Base-by-base conservation (phyloP, 2,329 filamentous ascomycete species). In the Thielaviopsis musarum region DNA sequence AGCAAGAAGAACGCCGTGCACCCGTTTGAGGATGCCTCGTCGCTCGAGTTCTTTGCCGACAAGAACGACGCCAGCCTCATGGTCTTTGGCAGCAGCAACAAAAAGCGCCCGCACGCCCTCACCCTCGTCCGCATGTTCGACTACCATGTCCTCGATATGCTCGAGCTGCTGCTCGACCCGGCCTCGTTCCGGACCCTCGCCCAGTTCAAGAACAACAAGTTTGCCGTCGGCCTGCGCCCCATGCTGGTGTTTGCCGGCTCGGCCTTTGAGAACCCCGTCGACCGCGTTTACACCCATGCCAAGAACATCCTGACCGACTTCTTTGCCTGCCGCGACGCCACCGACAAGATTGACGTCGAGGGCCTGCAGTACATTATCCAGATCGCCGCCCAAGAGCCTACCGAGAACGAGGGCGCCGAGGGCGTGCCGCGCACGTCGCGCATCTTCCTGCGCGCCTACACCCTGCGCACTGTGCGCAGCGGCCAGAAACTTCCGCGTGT, bases 1-100 rank as follows among this genome's bases (percentile, higher is more conserved):
- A 88, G 83, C 73, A 98, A 97, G 80, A 97, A 97, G 77, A 98
- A 98, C 73, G 79, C 83, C 65, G 86, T 95, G 66, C 90, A 93
- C 72, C 93, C 93, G 1, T 98, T 98, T 72, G 91, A 96, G 71
- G 90, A 94, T 70, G 75, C 87, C 64, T 77, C 85, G 28, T 91
- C 87, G 58, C 80, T 97, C 65, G 89, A 96, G 73, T 98, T 98
- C 76, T 91, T 98, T 76, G 85, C 86, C 63, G 84, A 91, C 69
- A 98, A 97, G 77, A 98, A 98, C 74, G 93, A 98, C 71, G 84
- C 88, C 67, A 87, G 84, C 53, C 76, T 96, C 54, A 79, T 96
- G 65, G 79, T 93, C 65, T 95, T 95, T 67, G 91, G 85, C 57
- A 84, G 81, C 70, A 86, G 85, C 71, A 88, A 81, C 71, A 98